phyloP scores from a whole-genome alignment of 768 basidiomycete genomes.

The Russula sp. region DNA sequence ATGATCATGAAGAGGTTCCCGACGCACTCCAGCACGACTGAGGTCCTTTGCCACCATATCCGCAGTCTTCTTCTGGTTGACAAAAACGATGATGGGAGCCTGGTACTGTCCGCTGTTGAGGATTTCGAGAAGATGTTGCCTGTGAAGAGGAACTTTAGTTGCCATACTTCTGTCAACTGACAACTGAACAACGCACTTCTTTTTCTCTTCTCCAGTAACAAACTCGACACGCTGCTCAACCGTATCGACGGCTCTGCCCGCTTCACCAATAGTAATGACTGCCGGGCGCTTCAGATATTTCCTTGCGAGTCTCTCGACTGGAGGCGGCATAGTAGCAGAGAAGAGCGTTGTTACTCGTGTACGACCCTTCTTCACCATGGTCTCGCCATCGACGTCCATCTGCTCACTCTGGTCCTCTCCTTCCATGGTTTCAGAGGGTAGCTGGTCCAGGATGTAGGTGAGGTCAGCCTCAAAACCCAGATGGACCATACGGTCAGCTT shows the following conservation, averaged over 20 bases:
- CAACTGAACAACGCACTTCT: conserved; percentile 57
- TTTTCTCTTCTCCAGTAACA: conserved; percentile 89
- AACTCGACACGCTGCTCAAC: conserved; percentile 97
- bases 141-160: conserved; percentile 30
- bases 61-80: conserved; percentile 99
- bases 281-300: conserved; percentile 94
- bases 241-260: conserved; percentile 95
- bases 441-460: conserved; percentile 88
- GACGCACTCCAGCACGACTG: conserved; percentile 75
- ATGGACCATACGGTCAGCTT: conserved; percentile 98
- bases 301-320: conserved; percentile 89
- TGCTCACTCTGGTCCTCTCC: conserved; percentile 72
- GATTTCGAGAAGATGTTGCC: conserved; percentile 83
- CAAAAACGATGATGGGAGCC: conserved; percentile 96
- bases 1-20: background rate
- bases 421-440: conserved; percentile 82
- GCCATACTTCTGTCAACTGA: background rate
- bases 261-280: conserved; percentile 95
- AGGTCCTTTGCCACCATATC: conserved; percentile 97
- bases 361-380: conserved; percentile 63
- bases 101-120: conserved; percentile 79
- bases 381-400: conserved; percentile 73
- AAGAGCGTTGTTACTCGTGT: conserved; percentile 94
- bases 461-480: conserved; percentile 94
- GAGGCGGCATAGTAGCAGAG: conserved; percentile 97